Conservation (phyloP, 768 basidiomycete genomes). For the Thelephora aurantiotincta region DNA sequence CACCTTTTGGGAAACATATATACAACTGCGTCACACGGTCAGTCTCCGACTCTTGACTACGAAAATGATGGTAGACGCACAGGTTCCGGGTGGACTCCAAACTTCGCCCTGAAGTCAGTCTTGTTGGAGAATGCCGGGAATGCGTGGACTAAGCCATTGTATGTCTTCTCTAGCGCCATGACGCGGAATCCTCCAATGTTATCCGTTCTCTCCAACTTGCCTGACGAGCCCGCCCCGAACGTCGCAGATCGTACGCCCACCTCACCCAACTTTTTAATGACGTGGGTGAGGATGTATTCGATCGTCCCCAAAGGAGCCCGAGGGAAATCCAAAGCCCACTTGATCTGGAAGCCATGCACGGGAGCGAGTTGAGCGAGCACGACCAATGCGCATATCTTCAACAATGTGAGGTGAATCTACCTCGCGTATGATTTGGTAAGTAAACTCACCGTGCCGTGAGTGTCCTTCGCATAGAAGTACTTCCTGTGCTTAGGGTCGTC, state of each 20-base stretch:
- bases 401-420: not conserved
- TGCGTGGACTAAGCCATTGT: slow-evolving; percentile 20
- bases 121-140: slow-evolving; percentile 19
- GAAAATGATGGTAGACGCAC: slow-evolving; percentile 8
- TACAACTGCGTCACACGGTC: slow-evolving; percentile 11
- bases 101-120: slow-evolving; percentile 25
- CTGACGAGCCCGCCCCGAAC: slow-evolving; percentile 26
- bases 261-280: slow-evolving; percentile 22
- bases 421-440: not conserved
- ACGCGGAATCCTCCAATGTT: slow-evolving; percentile 20
- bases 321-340: slow-evolving; percentile 31
- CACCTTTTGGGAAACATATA: slow-evolving; percentile 20
- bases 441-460: slow-evolving; percentile 19
- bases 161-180: slow-evolving; percentile 24
- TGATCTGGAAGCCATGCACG: slow-evolving; percentile 28
- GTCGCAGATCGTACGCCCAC: slow-evolving; percentile 22
- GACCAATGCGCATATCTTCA: slow-evolving; percentile 22
- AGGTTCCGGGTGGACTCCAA: slow-evolving; percentile 18
- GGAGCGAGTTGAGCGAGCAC: slow-evolving; percentile 26
- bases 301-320: slow-evolving; percentile 25
- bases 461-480: slow-evolving; percentile 26
- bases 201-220: slow-evolving; percentile 16
- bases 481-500: slow-evolving; percentile 23
- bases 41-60: not conserved
- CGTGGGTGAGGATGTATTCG: slow-evolving; percentile 22